A percentile compares a stretch with the other conserved stretches of the same genome.
Conservation (phyloP, 75 land plant species). For the Picea glauca region DNA sequence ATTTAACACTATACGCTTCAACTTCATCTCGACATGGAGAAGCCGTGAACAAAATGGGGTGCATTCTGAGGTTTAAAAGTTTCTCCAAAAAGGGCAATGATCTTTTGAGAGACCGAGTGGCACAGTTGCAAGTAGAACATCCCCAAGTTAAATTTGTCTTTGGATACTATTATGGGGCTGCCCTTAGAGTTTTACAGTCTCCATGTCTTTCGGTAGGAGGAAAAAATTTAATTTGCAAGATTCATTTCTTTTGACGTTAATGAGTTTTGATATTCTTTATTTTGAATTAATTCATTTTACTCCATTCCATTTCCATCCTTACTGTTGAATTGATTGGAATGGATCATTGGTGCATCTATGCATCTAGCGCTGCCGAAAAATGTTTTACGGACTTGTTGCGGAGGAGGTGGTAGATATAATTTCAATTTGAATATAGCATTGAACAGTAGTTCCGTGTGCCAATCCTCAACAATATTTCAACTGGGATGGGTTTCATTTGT, state of each 20-base stretch:
- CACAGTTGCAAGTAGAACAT: neutral
- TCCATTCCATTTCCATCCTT: too few relatives aligned
- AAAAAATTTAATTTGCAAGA: too few relatives aligned
- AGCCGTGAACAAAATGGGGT: neutral
- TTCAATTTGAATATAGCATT: slow-evolving; percentile 25
- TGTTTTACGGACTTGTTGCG: slow-evolving; percentile 38
- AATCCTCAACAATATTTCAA: slow-evolving; percentile 36
- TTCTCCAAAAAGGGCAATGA: neutral
- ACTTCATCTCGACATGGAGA: too few relatives aligned
- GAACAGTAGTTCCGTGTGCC: slow-evolving; percentile 12
- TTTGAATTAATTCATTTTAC: neutral
- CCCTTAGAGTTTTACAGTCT: neutral
- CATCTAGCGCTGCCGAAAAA: neutral
- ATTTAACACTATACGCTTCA: neutral
- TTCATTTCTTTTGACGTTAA: too few relatives aligned
- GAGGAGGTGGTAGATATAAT: slow-evolving; percentile 42
- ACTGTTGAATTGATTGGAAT: neutral
- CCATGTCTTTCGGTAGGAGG: neutral
- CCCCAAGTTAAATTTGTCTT: neutral
- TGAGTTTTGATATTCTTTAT: too few relatives aligned
- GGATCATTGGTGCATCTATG: neutral
- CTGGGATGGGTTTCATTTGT: slow-evolving; percentile 68
- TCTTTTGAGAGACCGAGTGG: neutral
- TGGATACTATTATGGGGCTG: neutral
- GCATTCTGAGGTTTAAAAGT: neutral